Percentiles rank a stretch among this genome's conserved stretches.
Evolutionary conservation across 345 rosid genomes (phyloP).

Genomic region (Lagerstroemia speciosa): DNA sequence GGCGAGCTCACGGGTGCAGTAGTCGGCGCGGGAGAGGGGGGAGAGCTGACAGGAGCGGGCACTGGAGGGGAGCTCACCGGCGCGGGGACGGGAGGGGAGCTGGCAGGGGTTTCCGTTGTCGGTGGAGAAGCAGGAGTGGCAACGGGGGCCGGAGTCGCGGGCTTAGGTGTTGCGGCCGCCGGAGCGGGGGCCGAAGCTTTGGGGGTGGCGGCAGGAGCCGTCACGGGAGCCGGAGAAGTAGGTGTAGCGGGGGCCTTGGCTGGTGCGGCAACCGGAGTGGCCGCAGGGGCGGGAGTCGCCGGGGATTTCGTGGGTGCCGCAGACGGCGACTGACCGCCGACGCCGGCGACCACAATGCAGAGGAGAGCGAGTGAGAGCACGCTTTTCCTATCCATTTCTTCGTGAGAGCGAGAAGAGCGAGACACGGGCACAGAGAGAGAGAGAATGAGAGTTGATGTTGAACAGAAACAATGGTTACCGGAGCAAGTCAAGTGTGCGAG

Average conservation of each 20-base stretch:
- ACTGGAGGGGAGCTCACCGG: constrained; percentile 23
- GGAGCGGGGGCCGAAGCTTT: constrained; percentile 25
- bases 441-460: background rate
- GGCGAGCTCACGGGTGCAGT: constrained; percentile 14
- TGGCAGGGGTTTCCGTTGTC: constrained; percentile 15
- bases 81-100: constrained; percentile 20
- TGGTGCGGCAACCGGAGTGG: background rate
- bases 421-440: background rate
- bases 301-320: constrained; percentile 42
- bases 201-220: constrained; percentile 8
- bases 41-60: constrained; percentile 13
- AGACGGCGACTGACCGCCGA: constrained; percentile 57
- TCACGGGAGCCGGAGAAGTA: constrained; percentile 7
- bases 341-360: constrained; percentile 47
- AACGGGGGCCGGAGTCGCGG: constrained; percentile 17
- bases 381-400: constrained; percentile 34
- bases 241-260: constrained; percentile 7
- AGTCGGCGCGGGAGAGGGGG: too few relatives aligned
- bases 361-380: constrained; percentile 30
- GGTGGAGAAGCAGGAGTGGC: constrained; percentile 10
- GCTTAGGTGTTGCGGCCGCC: constrained; percentile 13
- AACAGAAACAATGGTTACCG: background rate
- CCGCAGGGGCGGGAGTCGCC: constrained; percentile 10
- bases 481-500: background rate
- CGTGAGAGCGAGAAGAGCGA: background rate